phyloP scores from a whole-genome alignment of 768 basidiomycete species.

The Lactarius quietus region DNA sequence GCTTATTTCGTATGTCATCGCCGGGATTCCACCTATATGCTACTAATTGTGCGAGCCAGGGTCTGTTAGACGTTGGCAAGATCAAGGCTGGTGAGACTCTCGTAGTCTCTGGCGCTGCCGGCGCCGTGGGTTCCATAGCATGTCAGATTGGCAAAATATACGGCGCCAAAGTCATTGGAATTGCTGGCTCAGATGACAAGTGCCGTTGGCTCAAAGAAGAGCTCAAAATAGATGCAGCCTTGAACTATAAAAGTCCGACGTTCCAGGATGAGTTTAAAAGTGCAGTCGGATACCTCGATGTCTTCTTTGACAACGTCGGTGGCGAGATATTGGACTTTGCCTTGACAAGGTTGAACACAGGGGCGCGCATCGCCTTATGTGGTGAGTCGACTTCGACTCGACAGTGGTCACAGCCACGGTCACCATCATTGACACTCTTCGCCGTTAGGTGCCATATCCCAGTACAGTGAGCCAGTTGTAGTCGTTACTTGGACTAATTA shows the following conservation, averaged over 20 bases:
- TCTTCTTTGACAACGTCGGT: conserved; percentile 81
- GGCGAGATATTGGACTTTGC: conserved; percentile 81
- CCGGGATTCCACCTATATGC: neutral
- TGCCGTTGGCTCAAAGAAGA: conserved; percentile 83
- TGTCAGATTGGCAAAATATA: conserved; percentile 80
- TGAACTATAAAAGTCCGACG: conserved; percentile 82
- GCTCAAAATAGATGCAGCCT: conserved; percentile 73
- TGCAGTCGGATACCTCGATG: conserved; percentile 70
- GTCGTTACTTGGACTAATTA: neutral
- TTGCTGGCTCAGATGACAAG: conserved; percentile 83
- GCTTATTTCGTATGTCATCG: conserved; percentile 72
- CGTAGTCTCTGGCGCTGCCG: conserved; percentile 88
- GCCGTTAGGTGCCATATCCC: conserved; percentile 70
- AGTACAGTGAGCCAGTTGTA: conserved; percentile 55
- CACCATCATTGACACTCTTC: conserved; percentile 6
- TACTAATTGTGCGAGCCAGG: conserved; percentile 42
- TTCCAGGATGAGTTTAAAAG: conserved; percentile 73
- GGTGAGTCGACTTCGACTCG: conserved; percentile 45
- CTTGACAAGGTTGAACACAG: conserved; percentile 67
- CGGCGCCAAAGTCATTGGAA: conserved; percentile 81
- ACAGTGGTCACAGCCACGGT: neutral
- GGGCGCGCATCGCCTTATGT: conserved; percentile 77
- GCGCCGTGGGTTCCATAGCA: conserved; percentile 78
- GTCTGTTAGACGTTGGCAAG: conserved; percentile 74
- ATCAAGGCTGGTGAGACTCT: conserved; percentile 83